A percentile compares a stretch with the other conserved stretches of the same genome.
phyloP scores from a whole-genome alignment of 495 filamentous ascomycete species.

The Penicillium malachiteum region DNA sequence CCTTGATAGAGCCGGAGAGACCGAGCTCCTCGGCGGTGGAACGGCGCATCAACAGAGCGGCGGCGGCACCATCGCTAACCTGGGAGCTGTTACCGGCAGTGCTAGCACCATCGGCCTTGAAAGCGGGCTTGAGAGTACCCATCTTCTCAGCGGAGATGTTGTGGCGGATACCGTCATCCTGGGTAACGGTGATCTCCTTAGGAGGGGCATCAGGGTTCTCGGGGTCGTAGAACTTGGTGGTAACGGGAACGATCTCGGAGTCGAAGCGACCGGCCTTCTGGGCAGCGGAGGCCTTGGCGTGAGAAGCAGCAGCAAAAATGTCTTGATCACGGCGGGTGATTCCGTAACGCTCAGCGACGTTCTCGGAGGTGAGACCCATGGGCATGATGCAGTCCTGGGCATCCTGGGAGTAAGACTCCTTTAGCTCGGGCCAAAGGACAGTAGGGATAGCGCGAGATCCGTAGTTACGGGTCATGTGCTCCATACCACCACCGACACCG shows the following conservation, averaged over 20 bases:
- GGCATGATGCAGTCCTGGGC: conserved; percentile 85
- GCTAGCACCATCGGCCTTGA: conserved; percentile 65
- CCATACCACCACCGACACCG: conserved; percentile 89
- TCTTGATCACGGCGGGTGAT: conserved; percentile 78
- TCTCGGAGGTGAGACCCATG: conserved; percentile 93
- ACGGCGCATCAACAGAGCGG: conserved; percentile 78
- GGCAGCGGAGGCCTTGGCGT: conserved; percentile 68
- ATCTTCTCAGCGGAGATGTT: conserved; percentile 66
- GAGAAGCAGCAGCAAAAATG: conserved; percentile 71
- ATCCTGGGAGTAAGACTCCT: conserved; percentile 61
- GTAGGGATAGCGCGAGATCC: conserved; percentile 77
- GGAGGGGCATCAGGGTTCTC: conserved; percentile 61
- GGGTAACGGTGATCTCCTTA: conserved; percentile 58
- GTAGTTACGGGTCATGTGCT: conserved; percentile 92
- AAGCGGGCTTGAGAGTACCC: conserved; percentile 79
- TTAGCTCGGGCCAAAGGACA: conserved; percentile 73
- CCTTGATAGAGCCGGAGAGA: conserved; percentile 65
- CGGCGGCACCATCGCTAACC: conserved; percentile 85
- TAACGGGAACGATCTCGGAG: conserved; percentile 74
- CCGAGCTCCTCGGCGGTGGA: conserved; percentile 76
- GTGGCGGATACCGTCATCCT: conserved; percentile 80
- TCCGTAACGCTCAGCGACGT: conserved; percentile 76
- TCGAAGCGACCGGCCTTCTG: conserved; percentile 69
- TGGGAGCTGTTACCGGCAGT: conserved; percentile 89
- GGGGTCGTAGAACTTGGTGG: conserved; percentile 55